Evolutionary conservation across 768 basidiomycete species (phyloP), one percentile per base, ranked within the genome.

Genomic region (Daedalea quercina): DNA sequence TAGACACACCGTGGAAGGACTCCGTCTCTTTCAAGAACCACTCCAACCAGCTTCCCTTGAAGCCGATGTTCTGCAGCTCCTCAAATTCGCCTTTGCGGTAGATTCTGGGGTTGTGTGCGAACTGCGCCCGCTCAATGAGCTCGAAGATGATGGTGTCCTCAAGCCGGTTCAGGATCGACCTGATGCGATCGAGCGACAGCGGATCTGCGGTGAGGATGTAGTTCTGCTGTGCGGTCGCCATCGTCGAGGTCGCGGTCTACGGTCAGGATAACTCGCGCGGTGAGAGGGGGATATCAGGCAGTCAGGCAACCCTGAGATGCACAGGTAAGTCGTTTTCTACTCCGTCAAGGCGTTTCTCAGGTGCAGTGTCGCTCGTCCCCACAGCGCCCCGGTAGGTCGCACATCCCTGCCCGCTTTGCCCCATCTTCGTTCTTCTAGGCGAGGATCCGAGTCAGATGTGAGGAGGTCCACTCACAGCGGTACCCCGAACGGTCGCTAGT

Each of bases 81-180:
- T 82, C 68, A 70, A 98, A 90, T 1, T 79, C 84, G 22, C 84
- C 88, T 15, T 77, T 77, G 49, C 84, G 75, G 71, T 99, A 99
- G 54, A 96, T 94, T 55, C 78, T 80, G 20, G 88, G 84, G 65
- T 98, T 97, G 65, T 91, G 87, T 0, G 92, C 92, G 64, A 97
- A 99, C 66, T 98, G 95, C 0, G 94, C 95, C 17, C 96, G 82
- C 67, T 99, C 96, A 63, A 99, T 99, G 52, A 98, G 79, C 47
- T 81, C 85, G 68, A 99, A 99, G 69, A 98, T 98, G 74, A 99
- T 98, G 20, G 95, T 99, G 62, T 99, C 96, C 66, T 99, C 96
- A 22, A 99, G 81, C 24, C 96, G 81, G 57, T 78, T 84, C 15
- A 99, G 76, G 44, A 94, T 87, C 20, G 83, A 82, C 52, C 96